Percentiles rank a stretch among this genome's conserved stretches.
Evolutionary conservation across 306 rosid genomes (phyloP).

Genomic region (Neltuma alba): DNA sequence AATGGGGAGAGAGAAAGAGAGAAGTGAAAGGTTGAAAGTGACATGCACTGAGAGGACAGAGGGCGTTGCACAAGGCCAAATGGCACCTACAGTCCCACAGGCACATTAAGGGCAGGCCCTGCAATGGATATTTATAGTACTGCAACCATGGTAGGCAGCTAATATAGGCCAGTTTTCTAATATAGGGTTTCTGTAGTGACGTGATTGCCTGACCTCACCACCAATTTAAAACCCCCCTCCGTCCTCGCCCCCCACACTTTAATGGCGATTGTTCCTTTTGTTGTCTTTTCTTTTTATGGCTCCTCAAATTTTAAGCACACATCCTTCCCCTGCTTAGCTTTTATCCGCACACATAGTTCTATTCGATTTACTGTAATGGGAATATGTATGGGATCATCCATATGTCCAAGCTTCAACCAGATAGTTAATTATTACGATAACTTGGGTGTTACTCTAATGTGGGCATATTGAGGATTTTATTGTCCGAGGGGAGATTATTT

Average conservation of each 20-base stretch:
- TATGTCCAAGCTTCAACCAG: neutral
- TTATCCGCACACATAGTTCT: neutral
- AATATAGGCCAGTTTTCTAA: neutral
- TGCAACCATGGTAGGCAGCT: conserved; percentile 22
- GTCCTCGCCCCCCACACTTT: neutral
- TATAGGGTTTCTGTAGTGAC: conserved; percentile 45
- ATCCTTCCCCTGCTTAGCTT: too few species aligned
- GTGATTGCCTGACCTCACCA: conserved; percentile 45
- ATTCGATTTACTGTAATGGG: too few species aligned
- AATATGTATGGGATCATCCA: neutral
- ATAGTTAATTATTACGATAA: too few species aligned
- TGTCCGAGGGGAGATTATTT: too few species aligned
- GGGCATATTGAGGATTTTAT: neutral
- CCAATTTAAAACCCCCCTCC: neutral
- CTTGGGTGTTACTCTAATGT: too few species aligned
- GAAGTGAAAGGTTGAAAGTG: conserved; percentile 32
- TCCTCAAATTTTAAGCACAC: neutral
- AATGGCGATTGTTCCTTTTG: conserved; percentile 56
- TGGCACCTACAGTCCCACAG: neutral
- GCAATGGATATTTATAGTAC: conserved; percentile 2
- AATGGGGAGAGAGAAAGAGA: neutral
- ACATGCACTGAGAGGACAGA: conserved; percentile 33
- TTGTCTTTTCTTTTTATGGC: conserved; percentile 28
- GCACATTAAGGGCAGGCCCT: conserved; percentile 1
- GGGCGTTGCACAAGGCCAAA: neutral